Evolutionary conservation across 2,329 filamentous ascomycete species (phyloP).

Genomic region (Fusarium concolor): DNA sequence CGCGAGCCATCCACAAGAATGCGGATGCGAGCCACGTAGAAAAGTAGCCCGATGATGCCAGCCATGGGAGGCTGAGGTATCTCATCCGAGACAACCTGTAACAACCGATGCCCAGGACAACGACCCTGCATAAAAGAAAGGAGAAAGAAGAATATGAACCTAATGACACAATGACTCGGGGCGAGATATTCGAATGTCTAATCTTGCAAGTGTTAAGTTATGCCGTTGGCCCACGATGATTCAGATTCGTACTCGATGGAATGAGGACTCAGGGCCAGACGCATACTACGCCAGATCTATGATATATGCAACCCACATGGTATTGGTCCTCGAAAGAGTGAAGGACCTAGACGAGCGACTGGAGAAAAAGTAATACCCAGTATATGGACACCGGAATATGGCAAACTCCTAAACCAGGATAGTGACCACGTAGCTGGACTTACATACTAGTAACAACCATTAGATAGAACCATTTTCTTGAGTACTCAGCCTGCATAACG

Average conservation of each 20-base stretch:
- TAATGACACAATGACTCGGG: neutral
- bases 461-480: neutral
- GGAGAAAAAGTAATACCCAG: neutral
- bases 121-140: neutral
- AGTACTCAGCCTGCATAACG: neutral
- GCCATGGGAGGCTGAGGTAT: neutral
- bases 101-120: neutral
- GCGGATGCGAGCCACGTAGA: neutral
- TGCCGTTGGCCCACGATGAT: neutral
- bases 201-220: neutral
- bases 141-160: neutral
- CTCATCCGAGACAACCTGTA: neutral
- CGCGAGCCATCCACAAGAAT: neutral
- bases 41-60: neutral
- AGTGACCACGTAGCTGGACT: neutral
- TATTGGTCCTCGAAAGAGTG: neutral
- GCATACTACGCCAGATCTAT: neutral
- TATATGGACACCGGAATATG: neutral
- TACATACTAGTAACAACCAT: neutral
- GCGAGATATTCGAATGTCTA: neutral
- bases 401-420: neutral
- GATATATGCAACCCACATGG: neutral
- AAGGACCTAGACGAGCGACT: neutral
- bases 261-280: slow-evolving; percentile 9
- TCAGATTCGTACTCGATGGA: slow-evolving; percentile 11